Percentiles rank a stretch among this genome's conserved stretches.
Conservation (phyloP, 192 early-diverging fungal genomes). For the Umbelopsis sp. region DNA sequence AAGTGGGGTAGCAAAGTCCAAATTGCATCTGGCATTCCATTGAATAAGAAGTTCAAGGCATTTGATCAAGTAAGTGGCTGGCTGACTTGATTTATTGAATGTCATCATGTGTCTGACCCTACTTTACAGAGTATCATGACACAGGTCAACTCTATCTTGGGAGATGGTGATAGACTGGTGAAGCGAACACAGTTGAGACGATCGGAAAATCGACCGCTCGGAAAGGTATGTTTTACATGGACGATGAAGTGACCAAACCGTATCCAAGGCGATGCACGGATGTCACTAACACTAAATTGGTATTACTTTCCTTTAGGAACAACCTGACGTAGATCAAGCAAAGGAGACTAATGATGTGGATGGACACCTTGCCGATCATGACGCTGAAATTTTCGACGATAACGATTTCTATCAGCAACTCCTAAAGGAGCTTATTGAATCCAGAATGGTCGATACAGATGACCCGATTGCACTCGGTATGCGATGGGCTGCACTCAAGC, state of each 20-base stretch:
- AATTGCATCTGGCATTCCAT: slow-evolving; percentile 63
- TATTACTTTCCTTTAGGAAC: neutral
- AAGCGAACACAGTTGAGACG: slow-evolving; percentile 88
- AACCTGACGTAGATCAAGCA: slow-evolving; percentile 36
- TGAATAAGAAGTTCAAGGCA: slow-evolving; percentile 93
- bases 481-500: slow-evolving; percentile 80
- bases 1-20: slow-evolving; percentile 94
- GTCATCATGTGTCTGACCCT: too few species aligned
- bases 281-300: too few species aligned
- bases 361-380: slow-evolving; percentile 69
- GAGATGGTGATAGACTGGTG: slow-evolving; percentile 73
- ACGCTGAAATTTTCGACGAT: slow-evolving; percentile 94
- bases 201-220: slow-evolving; percentile 64
- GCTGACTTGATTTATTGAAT: too few species aligned
- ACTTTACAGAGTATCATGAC: slow-evolving; percentile 29
- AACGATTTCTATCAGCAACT: slow-evolving; percentile 94
- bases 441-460: slow-evolving; percentile 87
- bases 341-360: slow-evolving; percentile 40
- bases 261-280: too few species aligned
- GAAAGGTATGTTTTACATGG: slow-evolving; percentile 35
- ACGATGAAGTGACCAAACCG: neutral
- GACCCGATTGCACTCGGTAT: slow-evolving; percentile 81
- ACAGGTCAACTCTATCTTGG: slow-evolving; percentile 47
- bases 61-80: slow-evolving; percentile 71
- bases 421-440: slow-evolving; percentile 94